These are phyloP conservation scores for Pichia occidentalis DNA, from an alignment of 805 yeast genomes.

Conservation along the genomic window DNA sequence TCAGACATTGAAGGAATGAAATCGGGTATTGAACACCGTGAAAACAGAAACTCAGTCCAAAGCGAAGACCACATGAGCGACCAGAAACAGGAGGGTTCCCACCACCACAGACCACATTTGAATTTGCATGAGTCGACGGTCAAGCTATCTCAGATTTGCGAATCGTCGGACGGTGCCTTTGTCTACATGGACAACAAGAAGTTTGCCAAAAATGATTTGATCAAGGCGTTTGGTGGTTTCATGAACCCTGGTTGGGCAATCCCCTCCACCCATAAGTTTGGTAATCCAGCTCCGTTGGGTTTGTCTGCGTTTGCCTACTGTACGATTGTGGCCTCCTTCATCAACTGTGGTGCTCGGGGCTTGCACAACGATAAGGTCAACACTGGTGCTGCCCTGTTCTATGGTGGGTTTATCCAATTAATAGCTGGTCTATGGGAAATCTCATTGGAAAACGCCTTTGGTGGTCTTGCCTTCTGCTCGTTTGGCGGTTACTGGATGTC, in stretches of 20 bases:
- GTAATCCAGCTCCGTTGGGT: conserved; percentile 74
- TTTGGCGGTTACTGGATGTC: conserved; percentile 74
- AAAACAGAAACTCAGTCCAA: too few relatives aligned
- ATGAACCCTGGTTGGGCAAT: conserved; percentile 56
- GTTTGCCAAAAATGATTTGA: conserved; percentile 53
- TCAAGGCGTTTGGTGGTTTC: conserved; percentile 73
- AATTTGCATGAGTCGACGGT: background rate
- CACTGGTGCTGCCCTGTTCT: conserved; percentile 58
- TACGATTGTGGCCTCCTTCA: conserved; percentile 55
- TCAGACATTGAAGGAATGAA: too few relatives aligned
- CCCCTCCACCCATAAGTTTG: conserved; percentile 31
- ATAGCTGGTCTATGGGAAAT: conserved; percentile 71
- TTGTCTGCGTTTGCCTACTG: conserved; percentile 67
- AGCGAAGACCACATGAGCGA: too few relatives aligned
- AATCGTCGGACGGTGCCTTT: conserved; percentile 46
- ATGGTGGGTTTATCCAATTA: conserved; percentile 66
- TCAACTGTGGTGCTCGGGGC: conserved; percentile 60
- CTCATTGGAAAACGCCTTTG: conserved; percentile 66
- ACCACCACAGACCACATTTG: too few relatives aligned
- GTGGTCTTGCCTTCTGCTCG: conserved; percentile 55
- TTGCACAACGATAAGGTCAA: conserved; percentile 52
- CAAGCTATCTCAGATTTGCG: background rate
- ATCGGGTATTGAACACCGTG: too few relatives aligned
- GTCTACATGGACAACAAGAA: conserved; percentile 64
- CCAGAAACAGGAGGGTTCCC: too few relatives aligned